A percentile compares a stretch with the other conserved stretches of the same genome.
Conservation (phyloP, 208 protist genomes). For the Trichomonas vaginalis region DNA sequence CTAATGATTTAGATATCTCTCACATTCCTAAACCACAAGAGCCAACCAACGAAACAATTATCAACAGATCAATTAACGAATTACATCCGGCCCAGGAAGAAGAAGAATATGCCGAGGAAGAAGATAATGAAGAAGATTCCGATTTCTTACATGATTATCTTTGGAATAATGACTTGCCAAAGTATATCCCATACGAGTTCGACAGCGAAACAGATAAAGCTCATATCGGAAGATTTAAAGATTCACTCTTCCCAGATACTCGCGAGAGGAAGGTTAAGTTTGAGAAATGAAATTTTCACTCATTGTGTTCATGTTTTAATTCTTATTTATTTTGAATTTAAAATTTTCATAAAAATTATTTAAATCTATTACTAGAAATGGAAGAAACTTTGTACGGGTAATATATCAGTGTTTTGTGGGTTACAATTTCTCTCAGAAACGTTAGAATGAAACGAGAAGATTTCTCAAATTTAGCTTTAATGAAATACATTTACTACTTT, state of each 20-base stretch:
- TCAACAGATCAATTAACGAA: no score
- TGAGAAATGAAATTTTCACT: no score
- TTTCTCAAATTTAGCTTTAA: no score
- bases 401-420: no score
- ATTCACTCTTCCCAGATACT: not conserved
- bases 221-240: not conserved
- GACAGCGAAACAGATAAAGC: not conserved
- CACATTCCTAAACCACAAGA: not conserved
- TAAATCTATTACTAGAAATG: no score
- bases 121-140: not conserved
- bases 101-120: not conserved
- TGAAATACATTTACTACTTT: no score
- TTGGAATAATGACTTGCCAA: not conserved
- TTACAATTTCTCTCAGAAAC: no score
- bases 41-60: not conserved
- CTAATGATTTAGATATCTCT: not conserved
- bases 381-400: no score
- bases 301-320: no score
- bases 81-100: not conserved
- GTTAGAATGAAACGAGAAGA: no score
- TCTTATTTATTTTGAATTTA: no score
- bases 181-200: not conserved
- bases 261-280: not conserved
- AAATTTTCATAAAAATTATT: no score
- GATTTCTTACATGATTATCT: not conserved